Evolutionary conservation across 2,329 filamentous ascomycete species (phyloP), one percentile per base, ranked within the genome.

Genomic region (Thelonectria discophora): DNA sequence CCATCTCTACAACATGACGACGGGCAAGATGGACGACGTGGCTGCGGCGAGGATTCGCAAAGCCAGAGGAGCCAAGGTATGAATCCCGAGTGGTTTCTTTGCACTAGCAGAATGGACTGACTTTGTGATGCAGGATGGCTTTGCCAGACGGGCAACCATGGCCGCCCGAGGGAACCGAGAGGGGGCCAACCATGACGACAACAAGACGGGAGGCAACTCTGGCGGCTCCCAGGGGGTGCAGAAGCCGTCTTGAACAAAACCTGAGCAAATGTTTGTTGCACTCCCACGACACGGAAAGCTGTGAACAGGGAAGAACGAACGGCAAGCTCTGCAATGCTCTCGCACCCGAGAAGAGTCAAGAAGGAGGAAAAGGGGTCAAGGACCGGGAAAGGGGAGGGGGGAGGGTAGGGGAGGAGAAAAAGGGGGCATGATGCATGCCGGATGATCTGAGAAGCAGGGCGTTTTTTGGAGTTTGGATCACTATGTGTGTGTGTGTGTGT

Each of bases 1-100:
- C n/a, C 12, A 7, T 11, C 13, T 18, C 27, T 27, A 40, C 27
- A n/a, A n/a, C 18, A 66, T 65, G 65, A 60, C 58, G 15, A 64
- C 43, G n/a, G 60, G 65, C 24, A 79, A 77, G 62, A 82, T 82
- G 80, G 78, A 81, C 63, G 74, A 78, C 3, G 75, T 75, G 15
- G 76, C 77, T 5, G 79, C 76, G 3, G 76, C 76, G 49, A 74
- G 80, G 53, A 82, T 82, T 62, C 72, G 74, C 32, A 79, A 74
- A 59, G 75, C 80, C 4, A 74, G 76, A 39, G 80, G 80, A 12
- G 74, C 75, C 15, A 77, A 78, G 64, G 79, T 80, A 65, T 62
- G 71, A 65, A 18, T 18, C 1, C 3, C 10, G 47, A 20, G 24
- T 37, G 3, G 24, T 24, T 17, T 17, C 5, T 15, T 17, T 18